phyloP scores from a whole-genome alignment of 1,139 yeast genomes.

The Barnettozyma hawaiiensis region DNA sequence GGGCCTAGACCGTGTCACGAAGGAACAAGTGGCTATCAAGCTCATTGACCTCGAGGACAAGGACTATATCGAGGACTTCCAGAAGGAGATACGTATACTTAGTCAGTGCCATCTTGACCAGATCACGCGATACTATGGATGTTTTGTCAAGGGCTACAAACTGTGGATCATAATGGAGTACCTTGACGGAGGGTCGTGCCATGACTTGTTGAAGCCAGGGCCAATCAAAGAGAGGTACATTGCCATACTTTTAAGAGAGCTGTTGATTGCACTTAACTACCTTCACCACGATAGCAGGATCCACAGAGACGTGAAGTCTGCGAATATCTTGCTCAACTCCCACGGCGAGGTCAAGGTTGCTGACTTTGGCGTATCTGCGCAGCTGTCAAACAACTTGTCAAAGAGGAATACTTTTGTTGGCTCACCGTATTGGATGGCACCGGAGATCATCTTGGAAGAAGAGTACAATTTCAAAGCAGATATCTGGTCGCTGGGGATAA shows the following conservation, averaged over 20 bases:
- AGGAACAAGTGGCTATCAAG: conserved; percentile 55
- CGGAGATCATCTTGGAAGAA: conserved; percentile 84
- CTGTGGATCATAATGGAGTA: conserved; percentile 86
- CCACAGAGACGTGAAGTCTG: conserved; percentile 84
- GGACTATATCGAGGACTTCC: conserved; percentile 72
- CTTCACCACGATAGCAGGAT: conserved; percentile 75
- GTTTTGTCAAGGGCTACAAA: conserved; percentile 72
- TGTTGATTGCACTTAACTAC: conserved; percentile 64
- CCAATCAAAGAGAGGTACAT: conserved; percentile 53
- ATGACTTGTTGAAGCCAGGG: conserved; percentile 59
- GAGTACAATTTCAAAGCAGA: conserved; percentile 90
- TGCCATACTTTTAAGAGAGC: conserved; percentile 51
- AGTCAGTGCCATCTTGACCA: conserved; percentile 68
- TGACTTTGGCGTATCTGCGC: conserved; percentile 95
- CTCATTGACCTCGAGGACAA: conserved; percentile 78
- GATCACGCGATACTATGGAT: conserved; percentile 73
- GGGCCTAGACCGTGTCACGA: conserved; percentile 52
- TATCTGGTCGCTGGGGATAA: conserved; percentile 93
- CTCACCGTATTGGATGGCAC: conserved; percentile 99
- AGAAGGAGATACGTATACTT: conserved; percentile 70
- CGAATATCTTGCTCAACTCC: conserved; percentile 64
- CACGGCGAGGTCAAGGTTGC: conserved; percentile 84
- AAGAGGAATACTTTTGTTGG: conserved; percentile 91
- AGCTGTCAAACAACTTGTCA: conserved; percentile 69
- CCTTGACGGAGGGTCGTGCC: conserved; percentile 78